These are phyloP conservation scores for Cicer judaicum DNA, from an alignment of 306 rosid genomes.

Conservation along the genomic window DNA sequence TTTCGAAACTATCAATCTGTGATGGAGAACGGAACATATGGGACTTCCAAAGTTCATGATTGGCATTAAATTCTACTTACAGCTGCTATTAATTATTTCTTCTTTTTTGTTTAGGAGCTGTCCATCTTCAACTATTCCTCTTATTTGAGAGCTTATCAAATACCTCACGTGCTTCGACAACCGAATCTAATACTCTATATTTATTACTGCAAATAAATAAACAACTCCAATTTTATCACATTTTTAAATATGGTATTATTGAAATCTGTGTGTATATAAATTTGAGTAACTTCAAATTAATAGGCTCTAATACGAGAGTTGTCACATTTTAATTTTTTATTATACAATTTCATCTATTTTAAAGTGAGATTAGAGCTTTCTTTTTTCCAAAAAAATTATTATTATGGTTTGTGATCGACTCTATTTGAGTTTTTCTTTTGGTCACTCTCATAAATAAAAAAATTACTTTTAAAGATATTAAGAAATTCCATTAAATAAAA, in stretches of 20 bases:
- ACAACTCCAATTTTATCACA: too few species aligned
- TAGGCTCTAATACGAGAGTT: too few species aligned
- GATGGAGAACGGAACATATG: conserved; percentile 58
- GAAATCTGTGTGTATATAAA: too few species aligned
- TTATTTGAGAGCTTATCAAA: conserved; percentile 38
- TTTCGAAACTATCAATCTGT: conserved; percentile 54
- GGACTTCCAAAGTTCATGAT: conserved; percentile 53
- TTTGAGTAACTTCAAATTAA: too few species aligned
- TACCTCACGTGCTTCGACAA: conserved; percentile 56
- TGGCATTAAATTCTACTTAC: conserved; percentile 47
- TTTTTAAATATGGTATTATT: too few species aligned
- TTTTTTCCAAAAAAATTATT: background rate
- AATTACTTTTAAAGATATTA: too few species aligned
- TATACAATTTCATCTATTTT: too few species aligned
- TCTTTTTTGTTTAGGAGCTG: conserved; percentile 40
- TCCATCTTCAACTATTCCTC: conserved; percentile 44
- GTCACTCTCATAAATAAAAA: too few species aligned
- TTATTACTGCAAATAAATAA: background rate
- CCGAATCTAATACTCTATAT: background rate
- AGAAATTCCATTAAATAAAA: too few species aligned
- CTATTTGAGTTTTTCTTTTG: too few species aligned
- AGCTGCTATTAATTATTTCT: conserved; percentile 43
- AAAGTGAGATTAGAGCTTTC: too few species aligned
- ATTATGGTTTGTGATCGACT: background rate
- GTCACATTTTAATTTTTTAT: too few species aligned